phyloP scores from a whole-genome alignment of 768 basidiomycete genomes.

The Mycena indigotica region DNA sequence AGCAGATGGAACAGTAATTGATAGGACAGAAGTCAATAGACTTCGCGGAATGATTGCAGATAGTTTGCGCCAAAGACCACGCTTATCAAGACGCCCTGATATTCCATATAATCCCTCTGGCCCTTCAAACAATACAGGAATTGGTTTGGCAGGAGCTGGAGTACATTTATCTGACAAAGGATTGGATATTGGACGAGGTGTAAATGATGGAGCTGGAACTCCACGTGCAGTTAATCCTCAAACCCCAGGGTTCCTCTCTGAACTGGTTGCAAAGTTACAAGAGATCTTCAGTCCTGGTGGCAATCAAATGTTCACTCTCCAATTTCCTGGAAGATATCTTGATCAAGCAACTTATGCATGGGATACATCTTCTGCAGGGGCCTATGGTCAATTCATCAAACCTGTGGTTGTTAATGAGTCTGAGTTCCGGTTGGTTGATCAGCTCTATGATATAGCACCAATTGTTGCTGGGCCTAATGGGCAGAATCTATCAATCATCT shows the following conservation, averaged over 20 bases:
- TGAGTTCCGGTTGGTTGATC: conserved; percentile 32
- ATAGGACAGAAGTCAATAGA: neutral
- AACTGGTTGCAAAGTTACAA: conserved; percentile 18
- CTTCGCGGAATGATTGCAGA: neutral
- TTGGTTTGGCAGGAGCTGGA: neutral
- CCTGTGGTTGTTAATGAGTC: conserved; percentile 31
- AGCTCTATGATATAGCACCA: conserved; percentile 27
- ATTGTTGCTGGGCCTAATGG: conserved; percentile 31
- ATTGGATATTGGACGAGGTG: neutral
- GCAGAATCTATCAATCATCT: conserved; percentile 29
- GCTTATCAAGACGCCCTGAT: neutral
- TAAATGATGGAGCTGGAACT: neutral
- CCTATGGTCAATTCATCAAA: conserved; percentile 32
- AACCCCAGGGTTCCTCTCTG: conserved; percentile 2
- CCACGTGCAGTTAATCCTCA: neutral
- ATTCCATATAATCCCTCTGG: neutral
- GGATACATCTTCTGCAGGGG: conserved; percentile 27
- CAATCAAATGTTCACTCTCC: conserved; percentile 30
- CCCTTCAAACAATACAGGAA: neutral
- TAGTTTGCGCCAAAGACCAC: neutral
- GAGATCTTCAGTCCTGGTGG: conserved; percentile 27
- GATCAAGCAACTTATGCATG: conserved; percentile 27
- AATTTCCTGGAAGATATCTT: conserved; percentile 31
- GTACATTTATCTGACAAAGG: too few species aligned
- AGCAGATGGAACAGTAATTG: neutral